Conservation (phyloP, 176 grass and related monocot genomes). For the Dactylis glomerata region DNA sequence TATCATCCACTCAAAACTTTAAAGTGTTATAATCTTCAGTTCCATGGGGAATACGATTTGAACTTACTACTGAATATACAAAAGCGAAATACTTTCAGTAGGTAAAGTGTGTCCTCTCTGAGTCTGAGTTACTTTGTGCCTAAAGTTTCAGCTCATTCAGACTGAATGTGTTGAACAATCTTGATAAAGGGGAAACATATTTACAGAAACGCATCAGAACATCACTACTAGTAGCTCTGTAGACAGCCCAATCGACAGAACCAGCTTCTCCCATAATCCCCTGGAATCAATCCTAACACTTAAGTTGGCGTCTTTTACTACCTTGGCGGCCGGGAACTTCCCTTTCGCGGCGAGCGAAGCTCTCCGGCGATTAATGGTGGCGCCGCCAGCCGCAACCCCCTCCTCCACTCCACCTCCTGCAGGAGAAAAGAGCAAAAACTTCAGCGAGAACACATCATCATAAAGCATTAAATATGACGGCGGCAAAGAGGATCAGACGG, state of each 20-base stretch:
- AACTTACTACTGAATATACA: not conserved
- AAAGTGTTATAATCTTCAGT: not conserved
- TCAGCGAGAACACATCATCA: not conserved
- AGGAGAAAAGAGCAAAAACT: not conserved
- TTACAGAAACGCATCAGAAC: not conserved
- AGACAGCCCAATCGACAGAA: not conserved
- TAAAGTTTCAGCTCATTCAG: not conserved
- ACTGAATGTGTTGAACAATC: not conserved
- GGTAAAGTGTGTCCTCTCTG: not conserved
- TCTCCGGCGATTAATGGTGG: constrained; percentile 14
- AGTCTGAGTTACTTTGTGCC: not conserved
- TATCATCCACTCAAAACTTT: not conserved
- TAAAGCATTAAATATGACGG: not conserved
- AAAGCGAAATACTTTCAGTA: not conserved
- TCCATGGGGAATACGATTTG: not conserved
- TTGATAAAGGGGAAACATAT: not conserved
- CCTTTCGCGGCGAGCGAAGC: constrained; percentile 35
- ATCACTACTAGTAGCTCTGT: not conserved
- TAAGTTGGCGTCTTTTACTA: not conserved
- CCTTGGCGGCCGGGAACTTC: constrained; percentile 33
- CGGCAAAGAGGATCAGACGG: not conserved
- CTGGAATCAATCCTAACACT: not conserved
- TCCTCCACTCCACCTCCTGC: not conserved
- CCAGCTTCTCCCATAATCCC: not conserved
- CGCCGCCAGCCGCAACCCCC: not conserved